Base-by-base conservation (phyloP, 1,284 basidiomycete species). In the Papiliotrema fonsecae region DNA sequence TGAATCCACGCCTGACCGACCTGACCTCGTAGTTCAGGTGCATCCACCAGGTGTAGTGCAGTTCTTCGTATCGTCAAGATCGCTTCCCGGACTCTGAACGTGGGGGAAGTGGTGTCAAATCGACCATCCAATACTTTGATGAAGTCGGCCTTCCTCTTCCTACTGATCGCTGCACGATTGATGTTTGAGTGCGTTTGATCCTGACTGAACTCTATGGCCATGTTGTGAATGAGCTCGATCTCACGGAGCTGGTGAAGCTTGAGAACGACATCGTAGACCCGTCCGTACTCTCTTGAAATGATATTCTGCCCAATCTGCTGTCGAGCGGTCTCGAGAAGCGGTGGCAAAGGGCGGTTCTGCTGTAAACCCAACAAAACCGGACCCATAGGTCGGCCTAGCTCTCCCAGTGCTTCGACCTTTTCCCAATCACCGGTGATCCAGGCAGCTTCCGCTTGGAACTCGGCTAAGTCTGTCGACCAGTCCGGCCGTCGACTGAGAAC, bases 391-490 rank as follows among this genome's bases (percentile, higher is more conserved):
- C 87, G 81, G 43, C 78, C 74, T 22, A 77, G 74, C 25, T 78
- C 72, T 30, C 85, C 79, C 30, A 87, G 76, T 5, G 72, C 69
- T 13, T 82, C 76, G 21, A 97, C 85, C 42, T 86, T 86, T 9
- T 82, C 78, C 93, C 94, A 97, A 57, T 94, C 90, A 7, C 91
- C 88, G 19, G 91, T 85, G 78, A 94, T 94, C 83, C 92, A 94
- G 1, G 90, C 88, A 49, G 92, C 90, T 74, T 99, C 94, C 13
- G 90, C 84, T 57, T 90, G 86, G 69, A 90, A 97, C 0, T 86
- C 84, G 7, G 86, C 82, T 1, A 99, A 77, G 4, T 82, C 78
- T 1, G 78, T 66, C 49, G 87, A 81, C 94, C 94, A 98, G 42
- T 85, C 81, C 0, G 91, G 88, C 65, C 91, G 83, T 11, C 82